These are phyloP conservation scores for Jackrogersella minutella DNA, from an alignment of 495 filamentous ascomycete genomes.

Conservation along the genomic window DNA sequence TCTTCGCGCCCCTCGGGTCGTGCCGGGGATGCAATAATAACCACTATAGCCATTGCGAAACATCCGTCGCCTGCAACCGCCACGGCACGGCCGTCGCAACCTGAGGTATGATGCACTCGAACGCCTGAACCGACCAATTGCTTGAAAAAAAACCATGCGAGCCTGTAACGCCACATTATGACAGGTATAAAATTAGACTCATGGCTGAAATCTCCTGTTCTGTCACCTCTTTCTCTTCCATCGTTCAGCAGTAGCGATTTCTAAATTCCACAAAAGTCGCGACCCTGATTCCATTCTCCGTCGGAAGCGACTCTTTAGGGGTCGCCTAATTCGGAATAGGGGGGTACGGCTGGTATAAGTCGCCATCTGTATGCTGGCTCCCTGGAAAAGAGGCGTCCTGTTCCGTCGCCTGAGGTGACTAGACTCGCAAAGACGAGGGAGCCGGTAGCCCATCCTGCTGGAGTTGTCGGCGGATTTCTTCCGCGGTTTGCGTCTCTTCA, in stretches of 20 bases:
- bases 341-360: neutral
- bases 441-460: slow-evolving; percentile 44
- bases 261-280: neutral
- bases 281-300: neutral
- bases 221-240: neutral
- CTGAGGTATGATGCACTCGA: slow-evolving; percentile 36
- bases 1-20: slow-evolving; percentile 7
- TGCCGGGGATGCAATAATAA: slow-evolving; percentile 15
- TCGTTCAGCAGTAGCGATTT: neutral
- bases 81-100: slow-evolving; percentile 15
- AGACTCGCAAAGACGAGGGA: slow-evolving; percentile 41
- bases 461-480: slow-evolving; percentile 51
- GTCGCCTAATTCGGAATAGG: neutral
- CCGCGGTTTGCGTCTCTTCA: slow-evolving; percentile 49
- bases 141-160: slow-evolving; percentile 35
- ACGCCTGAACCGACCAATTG: slow-evolving; percentile 30
- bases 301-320: neutral
- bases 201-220: slow-evolving; percentile 19
- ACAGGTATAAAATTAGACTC: slow-evolving; percentile 25
- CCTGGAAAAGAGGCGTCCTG: neutral
- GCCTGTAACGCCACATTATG: slow-evolving; percentile 39
- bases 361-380: neutral
- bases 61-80: slow-evolving; percentile 17
- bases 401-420: slow-evolving; percentile 13
- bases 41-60: slow-evolving; percentile 35